These are phyloP conservation scores for Haplosporangium gracile DNA, from an alignment of 192 early-diverging fungal genomes.

Conservation along the genomic window DNA sequence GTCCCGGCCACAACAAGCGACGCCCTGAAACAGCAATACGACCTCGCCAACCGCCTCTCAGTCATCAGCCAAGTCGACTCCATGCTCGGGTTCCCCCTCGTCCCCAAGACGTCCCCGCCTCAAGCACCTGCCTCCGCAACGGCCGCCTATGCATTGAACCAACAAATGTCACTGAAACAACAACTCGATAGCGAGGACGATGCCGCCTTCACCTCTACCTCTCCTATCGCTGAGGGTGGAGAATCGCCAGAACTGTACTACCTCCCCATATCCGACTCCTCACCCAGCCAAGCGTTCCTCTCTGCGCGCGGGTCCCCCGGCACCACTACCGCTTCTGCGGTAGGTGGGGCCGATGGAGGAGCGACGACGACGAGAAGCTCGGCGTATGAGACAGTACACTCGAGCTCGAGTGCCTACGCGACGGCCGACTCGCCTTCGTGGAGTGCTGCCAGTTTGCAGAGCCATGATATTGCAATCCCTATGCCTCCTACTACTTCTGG, in stretches of 20 bases:
- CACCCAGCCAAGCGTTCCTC: constrained; percentile 4
- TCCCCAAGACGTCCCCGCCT: background rate
- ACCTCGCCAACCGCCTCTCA: constrained; percentile 28
- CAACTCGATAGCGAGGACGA: constrained; percentile 28
- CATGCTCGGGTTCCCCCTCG: background rate
- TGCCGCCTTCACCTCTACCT: background rate
- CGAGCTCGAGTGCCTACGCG: constrained; percentile 16
- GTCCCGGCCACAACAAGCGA: constrained; percentile 28
- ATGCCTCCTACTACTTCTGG: constrained; percentile 11
- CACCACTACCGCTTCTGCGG: background rate
- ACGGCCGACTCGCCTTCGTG: constrained; percentile 22
- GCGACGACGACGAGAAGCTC: constrained; percentile 15
- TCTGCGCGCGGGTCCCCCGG: constrained; percentile 23
- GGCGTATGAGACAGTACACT: constrained; percentile 27
- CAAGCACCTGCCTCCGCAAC: background rate
- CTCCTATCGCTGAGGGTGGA: background rate
- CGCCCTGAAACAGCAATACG: constrained; percentile 37
- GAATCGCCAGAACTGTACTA: constrained; percentile 7
- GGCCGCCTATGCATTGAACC: constrained; percentile 38
- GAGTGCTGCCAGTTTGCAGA: constrained; percentile 10
- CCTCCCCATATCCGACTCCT: background rate
- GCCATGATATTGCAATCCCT: constrained; percentile 20
- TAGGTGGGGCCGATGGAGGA: background rate
- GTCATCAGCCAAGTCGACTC: constrained; percentile 31
- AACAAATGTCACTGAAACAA: constrained; percentile 33